These are phyloP conservation scores for Metarhizium rileyi DNA, from an alignment of 2,329 filamentous ascomycete species.

Conservation along the genomic window DNA sequence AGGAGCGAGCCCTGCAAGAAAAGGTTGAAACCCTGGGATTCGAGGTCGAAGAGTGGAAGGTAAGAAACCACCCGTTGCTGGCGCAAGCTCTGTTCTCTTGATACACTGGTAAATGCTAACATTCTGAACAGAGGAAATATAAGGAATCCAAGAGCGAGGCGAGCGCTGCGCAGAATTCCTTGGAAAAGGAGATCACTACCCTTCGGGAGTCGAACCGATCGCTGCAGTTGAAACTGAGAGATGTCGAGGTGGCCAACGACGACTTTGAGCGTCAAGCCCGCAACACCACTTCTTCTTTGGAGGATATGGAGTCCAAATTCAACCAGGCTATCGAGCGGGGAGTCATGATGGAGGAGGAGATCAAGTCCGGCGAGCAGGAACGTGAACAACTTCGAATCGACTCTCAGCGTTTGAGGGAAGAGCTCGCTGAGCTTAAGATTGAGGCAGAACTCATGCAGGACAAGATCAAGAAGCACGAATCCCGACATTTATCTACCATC, in stretches of 20 bases:
- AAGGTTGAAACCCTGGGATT: slow-evolving; percentile 78
- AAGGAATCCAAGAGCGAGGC: slow-evolving; percentile 89
- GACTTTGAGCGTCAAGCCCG: slow-evolving; percentile 95
- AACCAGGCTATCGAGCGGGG: slow-evolving; percentile 86
- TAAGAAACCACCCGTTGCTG: slow-evolving; percentile 29
- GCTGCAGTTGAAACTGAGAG: slow-evolving; percentile 73
- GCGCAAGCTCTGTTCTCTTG: too few relatives aligned
- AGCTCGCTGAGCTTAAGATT: slow-evolving; percentile 86
- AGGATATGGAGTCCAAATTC: slow-evolving; percentile 95
- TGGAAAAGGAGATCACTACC: slow-evolving; percentile 93
- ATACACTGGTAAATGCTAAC: slow-evolving; percentile 4
- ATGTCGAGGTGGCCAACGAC: slow-evolving; percentile 97
- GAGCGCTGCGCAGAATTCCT: slow-evolving; percentile 67
- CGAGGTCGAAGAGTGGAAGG: slow-evolving; percentile 98
- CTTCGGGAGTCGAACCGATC: slow-evolving; percentile 77
- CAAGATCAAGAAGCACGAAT: slow-evolving; percentile 70
- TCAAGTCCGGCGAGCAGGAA: slow-evolving; percentile 84
- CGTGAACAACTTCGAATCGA: slow-evolving; percentile 84
- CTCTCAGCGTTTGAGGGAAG: slow-evolving; percentile 78
- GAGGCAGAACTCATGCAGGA: slow-evolving; percentile 91
- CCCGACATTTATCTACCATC: slow-evolving; percentile 47
- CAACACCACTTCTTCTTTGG: slow-evolving; percentile 89
- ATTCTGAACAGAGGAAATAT: slow-evolving; percentile 68
- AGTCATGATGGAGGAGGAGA: slow-evolving; percentile 92
- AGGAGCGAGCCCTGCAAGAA: slow-evolving; percentile 75